Evolutionary conservation across 1,284 basidiomycete genomes (phyloP), one percentile per base, ranked within the genome.

Genomic region (Sphaerobolus stellatus): DNA sequence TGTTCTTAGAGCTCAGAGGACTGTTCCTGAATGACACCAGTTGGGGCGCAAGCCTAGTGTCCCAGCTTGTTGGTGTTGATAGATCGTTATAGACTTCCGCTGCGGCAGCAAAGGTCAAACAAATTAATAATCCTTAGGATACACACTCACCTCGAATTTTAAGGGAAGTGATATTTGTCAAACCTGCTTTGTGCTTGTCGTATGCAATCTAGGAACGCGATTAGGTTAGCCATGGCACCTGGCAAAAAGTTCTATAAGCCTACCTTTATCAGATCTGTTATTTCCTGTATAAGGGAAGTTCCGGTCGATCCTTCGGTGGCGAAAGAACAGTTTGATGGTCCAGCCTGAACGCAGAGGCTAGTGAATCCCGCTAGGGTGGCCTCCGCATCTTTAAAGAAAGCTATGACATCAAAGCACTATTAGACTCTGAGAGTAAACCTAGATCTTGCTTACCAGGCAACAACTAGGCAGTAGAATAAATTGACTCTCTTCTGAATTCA

Each of bases 271-370:
- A 36, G 25, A 34, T 27, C 22, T 25, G 18, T 20, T 18, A 52
- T n/a, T 27, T 40, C 40, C 31, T 31, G 43, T 4, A 30, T 6
- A 20, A 52, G 44, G 5, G 40, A 43, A 5, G 18, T 11, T 2
- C 34, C 24, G 6, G 50, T 52, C 8, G 50, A 45, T 13, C 25
- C 22, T 13, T 27, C 16, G 16, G 44, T 14, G 18, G 50, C 50
- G 13, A 52, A 28, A 7, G 50, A n/a, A 46, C 50, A 52, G 30
- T 46, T 46, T 13, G 14, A 16, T 9, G 50, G 50, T 3, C 50
- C 50, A 16, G 50, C 50, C 16, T 28, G 9, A 9, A 30, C 40
- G 24, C 50, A 52, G 13, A 6, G 30, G 25, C 31, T n/a, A 20
- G 50, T 30, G 27, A 52, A 52, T n/a, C 48, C 48, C 11, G 5